Percentiles rank a stretch among this genome's conserved stretches.
These are phyloP conservation scores for Neckera pumila DNA, from an alignment of 225 moss, liverwort and hornwort genomes.

Conservation along the genomic window DNA sequence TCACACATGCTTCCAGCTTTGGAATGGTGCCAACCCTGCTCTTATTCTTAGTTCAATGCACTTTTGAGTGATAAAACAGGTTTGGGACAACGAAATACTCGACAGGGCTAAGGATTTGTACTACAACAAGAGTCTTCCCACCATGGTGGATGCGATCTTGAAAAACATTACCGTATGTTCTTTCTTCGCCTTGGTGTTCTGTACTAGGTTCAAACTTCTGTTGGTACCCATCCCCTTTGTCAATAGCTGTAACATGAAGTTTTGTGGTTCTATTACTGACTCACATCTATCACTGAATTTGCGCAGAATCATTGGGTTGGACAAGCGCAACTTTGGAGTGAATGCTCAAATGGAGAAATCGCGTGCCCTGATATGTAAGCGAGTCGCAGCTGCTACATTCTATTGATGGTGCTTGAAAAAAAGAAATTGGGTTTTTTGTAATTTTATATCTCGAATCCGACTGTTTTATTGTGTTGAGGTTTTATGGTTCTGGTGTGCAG, in stretches of 20 bases:
- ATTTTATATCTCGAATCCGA: background rate
- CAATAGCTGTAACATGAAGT: background rate
- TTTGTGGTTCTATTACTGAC: background rate
- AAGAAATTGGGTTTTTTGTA: background rate
- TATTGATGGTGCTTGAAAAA: background rate
- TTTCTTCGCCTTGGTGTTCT: background rate
- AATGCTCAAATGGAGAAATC: slow-evolving; percentile 40
- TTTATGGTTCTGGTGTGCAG: slow-evolving; percentile 11
- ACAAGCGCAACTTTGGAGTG: slow-evolving; percentile 45
- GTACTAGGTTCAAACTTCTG: background rate
- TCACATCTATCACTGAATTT: background rate
- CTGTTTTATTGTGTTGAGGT: background rate
- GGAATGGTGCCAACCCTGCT: background rate
- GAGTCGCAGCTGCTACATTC: background rate
- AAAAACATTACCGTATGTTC: slow-evolving; percentile 52
- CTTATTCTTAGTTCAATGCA: background rate
- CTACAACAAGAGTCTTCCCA: slow-evolving; percentile 34
- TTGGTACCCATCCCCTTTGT: background rate
- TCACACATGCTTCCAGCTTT: background rate
- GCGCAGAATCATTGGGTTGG: slow-evolving; percentile 47
- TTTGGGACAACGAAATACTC: slow-evolving; percentile 81
- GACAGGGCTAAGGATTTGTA: slow-evolving; percentile 51
- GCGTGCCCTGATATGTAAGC: slow-evolving; percentile 56
- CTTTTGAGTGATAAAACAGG: slow-evolving; percentile 13
- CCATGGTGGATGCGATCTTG: slow-evolving; percentile 40